Evolutionary conservation across 2,329 filamentous ascomycete genomes (phyloP).

Genomic region (Hypocrella siamensis): DNA sequence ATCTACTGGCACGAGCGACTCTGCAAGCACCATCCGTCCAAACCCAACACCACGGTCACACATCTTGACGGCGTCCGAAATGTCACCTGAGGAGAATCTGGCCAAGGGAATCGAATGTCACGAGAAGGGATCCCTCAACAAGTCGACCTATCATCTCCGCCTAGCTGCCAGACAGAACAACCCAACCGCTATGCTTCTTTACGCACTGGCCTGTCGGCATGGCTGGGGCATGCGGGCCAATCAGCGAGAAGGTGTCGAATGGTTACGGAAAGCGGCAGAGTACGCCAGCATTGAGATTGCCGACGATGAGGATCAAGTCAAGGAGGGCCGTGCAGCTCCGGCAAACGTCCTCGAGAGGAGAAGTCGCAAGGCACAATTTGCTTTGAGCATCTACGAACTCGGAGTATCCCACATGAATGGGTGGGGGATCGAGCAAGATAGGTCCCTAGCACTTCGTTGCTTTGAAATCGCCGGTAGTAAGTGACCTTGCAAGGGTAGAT

Average conservation of each 20-base stretch:
- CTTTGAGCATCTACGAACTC: constrained; percentile 87
- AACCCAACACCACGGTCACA: constrained; percentile 24
- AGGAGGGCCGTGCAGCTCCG: constrained; percentile 37
- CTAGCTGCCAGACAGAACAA: constrained; percentile 74
- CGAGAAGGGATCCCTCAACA: constrained; percentile 71
- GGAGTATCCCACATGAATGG: constrained; percentile 96
- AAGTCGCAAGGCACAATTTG: constrained; percentile 82
- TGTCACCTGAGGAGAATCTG: constrained; percentile 77
- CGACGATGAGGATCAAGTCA: constrained; percentile 55
- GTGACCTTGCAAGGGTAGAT: constrained; percentile 13
- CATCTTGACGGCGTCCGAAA: constrained; percentile 46
- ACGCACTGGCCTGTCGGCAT: constrained; percentile 85
- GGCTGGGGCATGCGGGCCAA: constrained; percentile 97
- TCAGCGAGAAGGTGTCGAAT: constrained; percentile 75
- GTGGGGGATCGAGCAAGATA: constrained; percentile 93
- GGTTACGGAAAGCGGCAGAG: constrained; percentile 84
- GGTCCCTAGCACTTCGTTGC: constrained; percentile 70
- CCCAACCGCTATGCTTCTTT: constrained; percentile 89
- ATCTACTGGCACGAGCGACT: constrained; percentile 35
- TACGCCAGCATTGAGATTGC: constrained; percentile 68
- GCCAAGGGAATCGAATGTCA: constrained; percentile 82
- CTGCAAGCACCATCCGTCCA: constrained; percentile 33
- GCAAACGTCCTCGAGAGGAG: constrained; percentile 57
- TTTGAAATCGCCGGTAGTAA: constrained; percentile 87
- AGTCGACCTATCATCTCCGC: constrained; percentile 91